phyloP scores from a whole-genome alignment of 805 yeast species.

The Lachancea thermotolerans region DNA sequence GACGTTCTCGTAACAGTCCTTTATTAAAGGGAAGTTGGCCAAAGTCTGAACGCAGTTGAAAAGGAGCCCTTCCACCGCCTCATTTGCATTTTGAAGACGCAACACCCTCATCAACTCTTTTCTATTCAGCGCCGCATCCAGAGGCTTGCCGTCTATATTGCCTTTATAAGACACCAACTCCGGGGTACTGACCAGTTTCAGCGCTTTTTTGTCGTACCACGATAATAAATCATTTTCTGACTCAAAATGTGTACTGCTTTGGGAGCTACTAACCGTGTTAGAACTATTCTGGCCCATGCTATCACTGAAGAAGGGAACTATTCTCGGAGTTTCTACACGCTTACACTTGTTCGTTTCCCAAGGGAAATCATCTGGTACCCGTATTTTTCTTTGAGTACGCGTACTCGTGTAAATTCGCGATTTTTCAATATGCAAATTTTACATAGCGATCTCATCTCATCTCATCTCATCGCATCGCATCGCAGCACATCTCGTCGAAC shows the following conservation, averaged over 20 bases:
- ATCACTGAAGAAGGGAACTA: neutral
- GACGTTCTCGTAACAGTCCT: constrained; percentile 30
- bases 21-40: constrained; percentile 45
- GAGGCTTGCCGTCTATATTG: constrained; percentile 19
- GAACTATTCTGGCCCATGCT: constrained; percentile 25
- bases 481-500: neutral
- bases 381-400: neutral
- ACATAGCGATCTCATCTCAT: neutral
- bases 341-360: too few relatives aligned
- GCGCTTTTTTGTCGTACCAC: constrained; percentile 14
- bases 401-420: too few relatives aligned
- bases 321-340: too few relatives aligned
- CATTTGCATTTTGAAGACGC: constrained; percentile 31
- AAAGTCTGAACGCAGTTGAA: constrained; percentile 38
- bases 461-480: constrained; percentile 23
- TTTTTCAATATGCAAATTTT: too few relatives aligned
- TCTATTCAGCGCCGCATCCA: constrained; percentile 22
- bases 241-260: neutral
- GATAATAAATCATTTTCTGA: constrained; percentile 12
- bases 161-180: constrained; percentile 23
- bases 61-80: constrained; percentile 31
- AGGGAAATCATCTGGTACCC: neutral
- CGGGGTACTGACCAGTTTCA: constrained; percentile 16
- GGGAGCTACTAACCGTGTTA: neutral
- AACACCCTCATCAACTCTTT: constrained; percentile 30